Evolutionary conservation across 2,329 filamentous ascomycete species (phyloP).

Genomic region (Colletotrichum magnum): DNA sequence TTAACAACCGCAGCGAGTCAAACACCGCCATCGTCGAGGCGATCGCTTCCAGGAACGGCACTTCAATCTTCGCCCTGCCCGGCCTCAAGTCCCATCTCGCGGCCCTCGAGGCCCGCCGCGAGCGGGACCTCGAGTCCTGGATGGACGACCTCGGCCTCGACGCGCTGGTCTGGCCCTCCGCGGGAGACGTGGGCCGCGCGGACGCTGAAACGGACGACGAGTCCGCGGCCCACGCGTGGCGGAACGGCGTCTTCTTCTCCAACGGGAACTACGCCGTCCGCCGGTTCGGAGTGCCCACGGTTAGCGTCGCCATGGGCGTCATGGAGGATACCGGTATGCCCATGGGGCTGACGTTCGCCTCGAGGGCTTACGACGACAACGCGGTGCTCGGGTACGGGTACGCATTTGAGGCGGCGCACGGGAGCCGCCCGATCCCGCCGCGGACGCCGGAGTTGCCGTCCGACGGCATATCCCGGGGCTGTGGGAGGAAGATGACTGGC

Average conservation of each 20-base stretch:
- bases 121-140: slow-evolving; percentile 18
- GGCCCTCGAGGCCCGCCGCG: background rate
- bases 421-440: background rate
- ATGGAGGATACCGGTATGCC: slow-evolving; percentile 45
- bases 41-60: background rate
- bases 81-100: background rate
- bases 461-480: background rate
- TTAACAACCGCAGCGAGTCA: background rate
- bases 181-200: slow-evolving; percentile 10
- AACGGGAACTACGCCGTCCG: slow-evolving; percentile 44
- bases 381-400: slow-evolving; percentile 44
- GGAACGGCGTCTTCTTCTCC: slow-evolving; percentile 33
- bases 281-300: slow-evolving; percentile 46
- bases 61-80: slow-evolving; percentile 1
- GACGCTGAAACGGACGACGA: slow-evolving; percentile 7
- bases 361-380: slow-evolving; percentile 45
- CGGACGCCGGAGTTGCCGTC: slow-evolving; percentile 4
- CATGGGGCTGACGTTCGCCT: slow-evolving; percentile 46
- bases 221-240: slow-evolving; percentile 56
- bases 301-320: slow-evolving; percentile 47
- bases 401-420: slow-evolving; percentile 43
- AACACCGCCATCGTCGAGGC: slow-evolving; percentile 3
- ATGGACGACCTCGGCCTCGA: background rate
- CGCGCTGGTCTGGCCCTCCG: slow-evolving; percentile 10
- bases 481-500: background rate